Base-by-base conservation (phyloP, 345 rosid genomes). In the Citrus inodora region DNA sequence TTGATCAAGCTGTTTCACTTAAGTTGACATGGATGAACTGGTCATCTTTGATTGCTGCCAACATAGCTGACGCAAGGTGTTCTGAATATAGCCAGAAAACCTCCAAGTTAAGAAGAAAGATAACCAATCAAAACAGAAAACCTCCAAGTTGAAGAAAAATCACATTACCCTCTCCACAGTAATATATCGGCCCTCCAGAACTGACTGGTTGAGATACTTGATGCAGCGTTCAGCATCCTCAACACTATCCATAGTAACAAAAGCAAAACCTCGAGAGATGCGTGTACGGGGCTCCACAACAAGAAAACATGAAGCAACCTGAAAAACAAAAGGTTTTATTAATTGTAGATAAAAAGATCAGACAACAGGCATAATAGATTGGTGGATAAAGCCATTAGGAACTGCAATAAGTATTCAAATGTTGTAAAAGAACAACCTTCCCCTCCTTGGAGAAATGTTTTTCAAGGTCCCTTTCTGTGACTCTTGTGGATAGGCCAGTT, bases 31-130 rank as follows among this genome's bases (percentile, higher is more conserved):
- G 88, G 94, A 86, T 88, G 91, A 87, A 89, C 88, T 89, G 86
- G 84, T 92, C 94, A 95, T 95, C 98, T 91, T 86, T 95, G 98
- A 88, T 89, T 89, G 97, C 93, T 92, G 98, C 92, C 98, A 92
- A 92, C 89, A 92, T 85, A 91, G 95, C 97, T 90, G 98, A 92
- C 73, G 85, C 91, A 93, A 91, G 86, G 84, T 83, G 83, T 88
- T 91, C 99, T 94, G 99, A 96, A 89, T 87, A 80, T 87, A 86
- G 83, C 93, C 95, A 94, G 93, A 96, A 90, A 94, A 91, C 97
- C 93, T 90, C 83, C 91, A 89, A 82, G 93, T 89, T 84, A 91
- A 91, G 88, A 90, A 81, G 59, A 81, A 88, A 61, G 78, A 83
- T 80, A 85, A 72, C 77, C 81, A 86, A 80, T 64, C 42, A 70